These are phyloP conservation scores for Prunus yedoensis DNA, from an alignment of 331 rosid species.

Conservation along the genomic window DNA sequence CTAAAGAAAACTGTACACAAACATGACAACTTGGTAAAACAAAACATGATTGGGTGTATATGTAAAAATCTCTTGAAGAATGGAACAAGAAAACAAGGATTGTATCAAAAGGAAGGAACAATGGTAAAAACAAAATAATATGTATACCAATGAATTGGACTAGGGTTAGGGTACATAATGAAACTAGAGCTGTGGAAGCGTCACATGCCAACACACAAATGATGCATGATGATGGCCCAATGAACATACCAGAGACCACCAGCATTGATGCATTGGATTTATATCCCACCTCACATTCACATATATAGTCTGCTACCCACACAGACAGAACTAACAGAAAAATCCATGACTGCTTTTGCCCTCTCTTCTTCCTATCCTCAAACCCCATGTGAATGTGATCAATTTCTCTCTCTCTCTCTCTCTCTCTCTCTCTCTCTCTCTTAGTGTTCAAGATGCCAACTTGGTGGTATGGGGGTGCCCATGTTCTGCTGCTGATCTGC, in stretches of 20 bases:
- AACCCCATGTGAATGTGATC: constrained; percentile 9
- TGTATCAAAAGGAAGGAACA: no score
- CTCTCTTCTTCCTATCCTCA: background rate
- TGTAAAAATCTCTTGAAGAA: no score
- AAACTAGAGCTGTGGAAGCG: no score
- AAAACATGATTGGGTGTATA: no score
- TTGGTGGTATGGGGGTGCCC: constrained; percentile 22
- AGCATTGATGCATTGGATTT: background rate
- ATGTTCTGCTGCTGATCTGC: constrained; percentile 18
- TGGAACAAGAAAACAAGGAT: no score
- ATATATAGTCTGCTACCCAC: background rate
- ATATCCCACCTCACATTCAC: background rate
- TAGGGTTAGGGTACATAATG: no score
- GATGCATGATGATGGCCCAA: background rate
- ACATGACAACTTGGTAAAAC: background rate
- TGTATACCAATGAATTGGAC: no score
- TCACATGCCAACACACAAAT: background rate
- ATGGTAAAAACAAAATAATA: no score
- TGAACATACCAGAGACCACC: background rate
- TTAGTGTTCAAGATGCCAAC: background rate
- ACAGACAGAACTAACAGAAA: background rate
- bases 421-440: background rate
- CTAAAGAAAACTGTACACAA: background rate
- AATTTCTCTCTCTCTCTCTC: background rate
- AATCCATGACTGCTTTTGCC: background rate